Evolutionary conservation across 1,284 basidiomycete species (phyloP).

Genomic region (Wolfiporia cocos): DNA sequence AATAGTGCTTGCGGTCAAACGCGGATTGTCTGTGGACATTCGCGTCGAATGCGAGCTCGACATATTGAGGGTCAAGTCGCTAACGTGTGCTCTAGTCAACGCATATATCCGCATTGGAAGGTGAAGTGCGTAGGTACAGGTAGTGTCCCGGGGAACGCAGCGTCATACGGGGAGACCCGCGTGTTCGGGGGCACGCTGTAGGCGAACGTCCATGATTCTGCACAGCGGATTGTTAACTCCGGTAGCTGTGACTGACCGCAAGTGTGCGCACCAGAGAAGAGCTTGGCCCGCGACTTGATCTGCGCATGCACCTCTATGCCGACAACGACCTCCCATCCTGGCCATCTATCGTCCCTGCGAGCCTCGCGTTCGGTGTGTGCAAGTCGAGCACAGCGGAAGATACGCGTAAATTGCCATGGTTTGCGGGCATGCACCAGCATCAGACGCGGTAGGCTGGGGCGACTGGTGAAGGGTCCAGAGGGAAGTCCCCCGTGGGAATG

Average conservation of each 20-base stretch:
- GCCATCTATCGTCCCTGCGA: conserved; percentile 36
- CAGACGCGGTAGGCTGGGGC: too few species aligned
- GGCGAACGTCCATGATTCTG: conserved; percentile 38
- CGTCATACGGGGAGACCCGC: conserved; percentile 81
- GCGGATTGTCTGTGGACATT: conserved; percentile 66
- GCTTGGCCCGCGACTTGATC: conserved; percentile 80
- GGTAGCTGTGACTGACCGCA: background rate
- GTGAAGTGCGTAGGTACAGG: conserved; percentile 52
- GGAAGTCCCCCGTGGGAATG: too few species aligned
- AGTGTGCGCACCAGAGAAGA: conserved; percentile 82
- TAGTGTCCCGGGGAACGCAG: conserved; percentile 89
- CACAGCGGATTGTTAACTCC: background rate
- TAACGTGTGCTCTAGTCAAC: conserved; percentile 24
- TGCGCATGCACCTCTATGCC: conserved; percentile 97
- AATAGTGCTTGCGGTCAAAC: conserved; percentile 98
- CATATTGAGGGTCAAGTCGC: conserved; percentile 76
- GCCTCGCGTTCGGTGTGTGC: conserved; percentile 14
- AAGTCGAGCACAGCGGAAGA: conserved; percentile 5
- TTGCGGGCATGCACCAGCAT: conserved; percentile 19
- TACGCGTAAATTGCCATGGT: conserved; percentile 10
- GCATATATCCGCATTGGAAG: background rate
- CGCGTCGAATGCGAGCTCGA: conserved; percentile 78
- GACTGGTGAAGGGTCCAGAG: too few species aligned
- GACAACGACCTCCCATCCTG: conserved; percentile 82
- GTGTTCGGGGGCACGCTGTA: conserved; percentile 60